Conservation (phyloP, 371 early-diverging fungal genomes). For the Phascolomyces articulosus region DNA sequence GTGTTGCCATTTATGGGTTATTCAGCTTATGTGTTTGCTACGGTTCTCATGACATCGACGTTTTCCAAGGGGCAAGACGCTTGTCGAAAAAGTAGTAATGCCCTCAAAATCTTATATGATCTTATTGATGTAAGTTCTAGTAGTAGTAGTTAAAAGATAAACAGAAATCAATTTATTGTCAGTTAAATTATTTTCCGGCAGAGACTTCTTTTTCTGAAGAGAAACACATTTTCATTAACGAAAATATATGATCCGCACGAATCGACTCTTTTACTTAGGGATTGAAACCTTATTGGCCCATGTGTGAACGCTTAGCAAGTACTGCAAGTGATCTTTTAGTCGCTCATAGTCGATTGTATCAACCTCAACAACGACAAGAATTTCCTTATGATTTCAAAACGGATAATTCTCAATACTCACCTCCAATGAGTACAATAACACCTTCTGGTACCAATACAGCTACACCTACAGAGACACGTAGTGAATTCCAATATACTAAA, state of each 20-base stretch:
- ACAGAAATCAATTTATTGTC: no score
- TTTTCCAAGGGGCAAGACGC: conserved; percentile 38
- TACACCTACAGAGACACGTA: not conserved
- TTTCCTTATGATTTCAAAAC: conserved; percentile 14
- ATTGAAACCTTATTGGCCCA: conserved; percentile 42
- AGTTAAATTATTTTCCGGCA: no score
- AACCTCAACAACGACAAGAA: conserved; percentile 13
- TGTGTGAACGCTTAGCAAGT: conserved; percentile 41
- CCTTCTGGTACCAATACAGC: conserved; percentile 3
- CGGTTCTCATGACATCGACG: conserved; percentile 48
- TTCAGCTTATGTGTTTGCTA: conserved; percentile 49
- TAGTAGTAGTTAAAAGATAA: no score
- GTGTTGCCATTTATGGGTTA: conserved; percentile 51
- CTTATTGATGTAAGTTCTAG: conserved; percentile 27
- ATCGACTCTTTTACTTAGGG: no score
- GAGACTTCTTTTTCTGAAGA: no score
- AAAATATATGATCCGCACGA: no score
- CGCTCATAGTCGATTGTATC: conserved; percentile 43
- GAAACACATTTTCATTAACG: no score
- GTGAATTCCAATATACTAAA: conserved; percentile 2
- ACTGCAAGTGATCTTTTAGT: conserved; percentile 43
- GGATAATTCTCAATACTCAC: not conserved
- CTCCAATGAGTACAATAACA: not conserved
- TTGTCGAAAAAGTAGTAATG: conserved; percentile 34
- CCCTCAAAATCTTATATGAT: conserved; percentile 29